Conservation (phyloP, 371 early-diverging fungal genomes). For the Rhizopus sp. region DNA sequence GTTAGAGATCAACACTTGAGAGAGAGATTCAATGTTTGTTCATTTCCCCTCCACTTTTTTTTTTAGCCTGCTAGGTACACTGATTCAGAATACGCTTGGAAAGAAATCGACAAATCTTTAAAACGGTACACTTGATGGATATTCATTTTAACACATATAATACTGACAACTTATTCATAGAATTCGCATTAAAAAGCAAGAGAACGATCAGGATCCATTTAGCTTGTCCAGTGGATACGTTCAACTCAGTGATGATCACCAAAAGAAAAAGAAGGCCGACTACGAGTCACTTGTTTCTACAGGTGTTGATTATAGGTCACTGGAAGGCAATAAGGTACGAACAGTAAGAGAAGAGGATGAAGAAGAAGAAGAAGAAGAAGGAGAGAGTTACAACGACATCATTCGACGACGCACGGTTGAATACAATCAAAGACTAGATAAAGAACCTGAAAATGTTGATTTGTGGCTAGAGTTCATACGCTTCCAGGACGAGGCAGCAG, state of each 20-base stretch:
- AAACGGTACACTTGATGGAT: conserved; percentile 17
- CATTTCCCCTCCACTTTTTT: not conserved
- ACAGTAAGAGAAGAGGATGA: conserved; percentile 9
- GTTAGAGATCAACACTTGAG: conserved; percentile 16
- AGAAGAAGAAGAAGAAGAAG: conserved; percentile 28
- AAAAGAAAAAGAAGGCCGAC: not conserved
- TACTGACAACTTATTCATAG: not conserved
- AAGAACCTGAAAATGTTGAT: conserved; percentile 58
- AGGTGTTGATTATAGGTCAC: conserved; percentile 45
- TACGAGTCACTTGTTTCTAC: conserved; percentile 22
- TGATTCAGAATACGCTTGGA: conserved; percentile 39
- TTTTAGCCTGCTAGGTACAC: conserved; percentile 26
- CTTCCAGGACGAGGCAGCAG: conserved; percentile 64
- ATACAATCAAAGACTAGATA: conserved; percentile 32
- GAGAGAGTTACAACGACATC: conserved; percentile 44
- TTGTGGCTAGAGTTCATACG: conserved; percentile 73
- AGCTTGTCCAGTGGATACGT: not conserved
- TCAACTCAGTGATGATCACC: not conserved
- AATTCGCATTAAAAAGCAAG: conserved; percentile 25
- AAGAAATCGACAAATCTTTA: conserved; percentile 31
- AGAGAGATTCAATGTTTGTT: not conserved
- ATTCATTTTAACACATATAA: not conserved
- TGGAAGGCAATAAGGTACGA: conserved; percentile 34
- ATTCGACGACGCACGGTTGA: conserved; percentile 39
- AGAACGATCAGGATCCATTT: conserved; percentile 10